Conservation (phyloP, 192 early-diverging fungal genomes). For the Backusella psychrophila region DNA sequence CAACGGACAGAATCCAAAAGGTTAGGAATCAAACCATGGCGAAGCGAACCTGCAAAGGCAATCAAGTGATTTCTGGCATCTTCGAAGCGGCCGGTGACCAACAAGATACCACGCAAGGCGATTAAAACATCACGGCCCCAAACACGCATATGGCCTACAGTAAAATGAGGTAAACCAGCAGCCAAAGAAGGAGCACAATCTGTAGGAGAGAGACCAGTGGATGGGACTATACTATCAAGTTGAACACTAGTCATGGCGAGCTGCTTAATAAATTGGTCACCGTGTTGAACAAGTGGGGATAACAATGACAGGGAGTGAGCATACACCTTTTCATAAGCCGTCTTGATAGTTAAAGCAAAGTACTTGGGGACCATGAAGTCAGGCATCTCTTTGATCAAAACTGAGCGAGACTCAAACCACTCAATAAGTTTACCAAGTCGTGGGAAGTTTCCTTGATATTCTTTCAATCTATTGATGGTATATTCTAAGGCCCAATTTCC, state of each 20-base stretch:
- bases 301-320: conserved; percentile 61
- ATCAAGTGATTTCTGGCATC: conserved; percentile 85
- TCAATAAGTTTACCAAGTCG: conserved; percentile 42
- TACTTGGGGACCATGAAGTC: conserved; percentile 92
- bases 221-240: conserved; percentile 78
- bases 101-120: conserved; percentile 76
- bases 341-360: conserved; percentile 81
- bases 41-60: conserved; percentile 87
- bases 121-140: conserved; percentile 99
- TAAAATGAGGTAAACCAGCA: conserved; percentile 95
- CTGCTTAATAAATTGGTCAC: conserved; percentile 65
- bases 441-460: conserved; percentile 31
- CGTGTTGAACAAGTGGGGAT: conserved; percentile 50
- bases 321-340: conserved; percentile 73
- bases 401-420: conserved; percentile 79
- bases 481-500: conserved; percentile 96
- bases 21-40: conserved; percentile 97
- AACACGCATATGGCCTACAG: conserved; percentile 87
- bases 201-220: conserved; percentile 76
- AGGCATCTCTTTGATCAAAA: conserved; percentile 67
- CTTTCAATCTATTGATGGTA: conserved; percentile 66
- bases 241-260: conserved; percentile 83
- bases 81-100: conserved; percentile 80
- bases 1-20: conserved; percentile 81
- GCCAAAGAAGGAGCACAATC: conserved; percentile 66